These are phyloP conservation scores for Cytidiella melzeri DNA, from an alignment of 768 basidiomycete genomes.

Conservation along the genomic window DNA sequence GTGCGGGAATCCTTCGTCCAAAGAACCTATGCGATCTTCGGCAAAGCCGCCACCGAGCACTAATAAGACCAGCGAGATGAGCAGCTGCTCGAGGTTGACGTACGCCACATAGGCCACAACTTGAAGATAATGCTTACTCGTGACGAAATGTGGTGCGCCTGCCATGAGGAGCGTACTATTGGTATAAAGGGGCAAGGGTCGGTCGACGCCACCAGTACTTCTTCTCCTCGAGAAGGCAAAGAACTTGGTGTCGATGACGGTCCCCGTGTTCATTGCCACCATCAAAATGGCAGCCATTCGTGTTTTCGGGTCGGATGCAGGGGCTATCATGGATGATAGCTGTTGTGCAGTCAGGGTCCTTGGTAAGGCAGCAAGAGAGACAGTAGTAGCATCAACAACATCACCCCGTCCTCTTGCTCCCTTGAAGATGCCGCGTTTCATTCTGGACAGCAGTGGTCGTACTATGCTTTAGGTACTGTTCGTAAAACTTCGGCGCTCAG, in stretches of 20 bases:
- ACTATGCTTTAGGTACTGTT: no score
- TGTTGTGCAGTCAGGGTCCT: not conserved
- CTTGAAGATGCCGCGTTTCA: no score
- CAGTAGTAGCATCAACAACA: no score
- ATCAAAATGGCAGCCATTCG: not conserved
- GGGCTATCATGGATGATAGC: not conserved
- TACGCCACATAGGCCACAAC: no score
- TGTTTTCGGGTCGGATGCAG: not conserved
- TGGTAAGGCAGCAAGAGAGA: no score
- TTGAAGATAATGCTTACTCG: no score
- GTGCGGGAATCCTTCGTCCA: not conserved
- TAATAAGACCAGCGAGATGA: no score
- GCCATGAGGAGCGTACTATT: no score
- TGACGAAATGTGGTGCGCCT: not conserved
- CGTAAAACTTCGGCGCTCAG: no score
- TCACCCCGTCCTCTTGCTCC: no score
- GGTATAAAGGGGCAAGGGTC: conserved; percentile 8
- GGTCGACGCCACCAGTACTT: conserved; percentile 4
- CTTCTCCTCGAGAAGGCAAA: conserved; percentile 8
- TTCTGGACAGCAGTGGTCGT: no score
- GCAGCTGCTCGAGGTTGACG: no score
- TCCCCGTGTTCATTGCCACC: not conserved
- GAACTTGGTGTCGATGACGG: conserved; percentile 12
- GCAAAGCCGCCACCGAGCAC: not conserved
- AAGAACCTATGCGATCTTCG: not conserved